Evolutionary conservation across 352 stramenopile species (phyloP).

Genomic region (Phytophthora chlamydospora): DNA sequence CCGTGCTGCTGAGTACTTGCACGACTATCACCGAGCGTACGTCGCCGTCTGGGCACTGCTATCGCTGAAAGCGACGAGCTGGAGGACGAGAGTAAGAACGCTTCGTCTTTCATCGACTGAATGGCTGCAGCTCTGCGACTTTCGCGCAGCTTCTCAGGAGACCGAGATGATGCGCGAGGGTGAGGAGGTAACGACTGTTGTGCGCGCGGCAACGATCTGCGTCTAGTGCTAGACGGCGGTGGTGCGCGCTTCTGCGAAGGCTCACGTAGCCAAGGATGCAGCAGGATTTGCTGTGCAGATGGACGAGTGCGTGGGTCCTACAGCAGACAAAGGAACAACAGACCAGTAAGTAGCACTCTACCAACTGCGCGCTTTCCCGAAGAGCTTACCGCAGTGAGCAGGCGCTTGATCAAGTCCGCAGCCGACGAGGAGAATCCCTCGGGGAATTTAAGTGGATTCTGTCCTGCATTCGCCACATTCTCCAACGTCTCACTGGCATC

Average conservation of each 20-base stretch:
- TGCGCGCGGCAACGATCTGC: slow-evolving; percentile 12
- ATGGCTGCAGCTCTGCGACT: slow-evolving; percentile 14
- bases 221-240: slow-evolving; percentile 15
- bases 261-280: slow-evolving; percentile 63
- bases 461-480: slow-evolving; percentile 66
- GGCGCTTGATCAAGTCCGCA: slow-evolving; percentile 64
- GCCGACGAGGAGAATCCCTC: slow-evolving; percentile 59
- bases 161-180: slow-evolving; percentile 21
- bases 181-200: slow-evolving; percentile 25
- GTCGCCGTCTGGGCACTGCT: slow-evolving; percentile 7
- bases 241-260: slow-evolving; percentile 18
- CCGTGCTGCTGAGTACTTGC: slow-evolving; percentile 5
- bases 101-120: slow-evolving; percentile 28
- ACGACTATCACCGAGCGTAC: slow-evolving; percentile 15
- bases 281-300: slow-evolving; percentile 54
- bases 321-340: slow-evolving; percentile 2
- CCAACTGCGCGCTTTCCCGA: background rate
- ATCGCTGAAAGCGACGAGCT: slow-evolving; percentile 16
- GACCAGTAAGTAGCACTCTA: background rate
- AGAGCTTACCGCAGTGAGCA: slow-evolving; percentile 53
- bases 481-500: slow-evolving; percentile 62
- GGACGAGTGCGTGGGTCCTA: slow-evolving; percentile 53
- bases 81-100: slow-evolving; percentile 16
- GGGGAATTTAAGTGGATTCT: slow-evolving; percentile 52
- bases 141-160: slow-evolving; percentile 24